Evolutionary conservation across 148 eudicot species (phyloP).

Genomic region (Vaccinium myrtillus): DNA sequence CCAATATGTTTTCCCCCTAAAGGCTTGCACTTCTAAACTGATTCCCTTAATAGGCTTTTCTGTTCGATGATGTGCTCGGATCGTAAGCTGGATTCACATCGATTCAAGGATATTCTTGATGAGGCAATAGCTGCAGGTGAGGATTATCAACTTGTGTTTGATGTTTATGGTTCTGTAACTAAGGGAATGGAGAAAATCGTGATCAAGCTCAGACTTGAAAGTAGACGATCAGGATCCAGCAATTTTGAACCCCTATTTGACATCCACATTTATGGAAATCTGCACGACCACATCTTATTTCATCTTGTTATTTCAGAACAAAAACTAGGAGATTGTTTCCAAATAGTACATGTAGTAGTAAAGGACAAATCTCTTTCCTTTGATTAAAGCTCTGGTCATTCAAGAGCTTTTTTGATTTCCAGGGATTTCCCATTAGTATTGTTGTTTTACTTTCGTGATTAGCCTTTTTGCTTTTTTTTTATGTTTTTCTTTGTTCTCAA

Average conservation of each 20-base stretch:
- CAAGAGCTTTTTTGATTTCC: neutral
- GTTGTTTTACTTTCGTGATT: neutral
- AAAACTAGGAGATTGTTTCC: neutral
- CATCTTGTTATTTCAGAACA: too few species aligned
- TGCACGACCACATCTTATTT: too few species aligned
- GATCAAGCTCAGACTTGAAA: neutral
- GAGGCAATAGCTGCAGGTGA: slow-evolving; percentile 88
- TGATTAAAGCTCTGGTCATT: neutral
- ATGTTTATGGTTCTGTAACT: neutral
- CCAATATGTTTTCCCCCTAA: neutral
- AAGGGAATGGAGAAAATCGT: neutral
- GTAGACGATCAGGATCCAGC: neutral
- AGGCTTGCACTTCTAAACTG: slow-evolving; percentile 8
- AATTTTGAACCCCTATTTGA: too few species aligned
- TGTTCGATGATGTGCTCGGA: slow-evolving; percentile 94
- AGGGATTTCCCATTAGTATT: neutral
- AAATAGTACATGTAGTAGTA: neutral
- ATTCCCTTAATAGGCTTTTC: slow-evolving; percentile 58
- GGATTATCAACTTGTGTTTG: neutral
- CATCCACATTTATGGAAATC: too few species aligned
- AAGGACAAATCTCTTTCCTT: neutral
- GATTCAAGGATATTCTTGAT: slow-evolving; percentile 88
- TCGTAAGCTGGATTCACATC: slow-evolving; percentile 83
- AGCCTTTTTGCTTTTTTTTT: neutral
- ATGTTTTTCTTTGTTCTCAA: too few species aligned